Evolutionary conservation across 2,329 filamentous ascomycete genomes (phyloP).

Genomic region (Catunica adiposa): DNA sequence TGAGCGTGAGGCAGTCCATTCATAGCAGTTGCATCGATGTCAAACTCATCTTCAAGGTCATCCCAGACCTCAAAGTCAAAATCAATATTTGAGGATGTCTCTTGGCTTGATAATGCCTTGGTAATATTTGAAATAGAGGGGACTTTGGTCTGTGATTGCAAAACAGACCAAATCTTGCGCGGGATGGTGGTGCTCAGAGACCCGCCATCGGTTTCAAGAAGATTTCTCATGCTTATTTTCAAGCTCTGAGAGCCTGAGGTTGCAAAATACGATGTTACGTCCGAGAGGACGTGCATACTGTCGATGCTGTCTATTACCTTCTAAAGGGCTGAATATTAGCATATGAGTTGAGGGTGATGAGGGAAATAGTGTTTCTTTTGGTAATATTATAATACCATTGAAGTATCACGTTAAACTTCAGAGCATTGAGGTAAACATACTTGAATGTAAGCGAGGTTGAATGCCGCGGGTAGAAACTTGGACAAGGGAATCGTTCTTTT

Average conservation of each 20-base stretch:
- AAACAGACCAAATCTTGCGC: conserved; percentile 10
- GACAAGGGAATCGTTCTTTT: conserved; percentile 7
- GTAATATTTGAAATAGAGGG: background rate
- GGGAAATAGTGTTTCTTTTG: too few relatives aligned
- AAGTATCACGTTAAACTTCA: too few relatives aligned
- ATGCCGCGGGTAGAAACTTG: conserved; percentile 12
- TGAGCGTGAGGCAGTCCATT: background rate
- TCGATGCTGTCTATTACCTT: conserved; percentile 5
- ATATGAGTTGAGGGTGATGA: background rate
- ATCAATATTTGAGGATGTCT: background rate
- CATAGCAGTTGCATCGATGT: background rate
- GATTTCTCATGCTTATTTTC: conserved; percentile 5
- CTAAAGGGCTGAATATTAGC: conserved; percentile 3
- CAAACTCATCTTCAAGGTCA: conserved; percentile 6
- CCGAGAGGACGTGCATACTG: conserved; percentile 12
- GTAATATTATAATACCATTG: background rate
- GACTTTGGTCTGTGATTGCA: conserved; percentile 13
- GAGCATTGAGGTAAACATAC: background rate
- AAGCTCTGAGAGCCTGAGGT: conserved; percentile 11
- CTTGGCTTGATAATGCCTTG: background rate
- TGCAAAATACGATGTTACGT: conserved; percentile 13
- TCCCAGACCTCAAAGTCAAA: conserved; percentile 6
- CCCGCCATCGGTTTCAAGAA: background rate
- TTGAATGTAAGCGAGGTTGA: conserved; percentile 10
- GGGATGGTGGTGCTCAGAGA: conserved; percentile 2